Evolutionary conservation across 1,284 basidiomycete genomes (phyloP), one percentile per base, ranked within the genome.

Genomic region (Malassezia arunalokei): DNA sequence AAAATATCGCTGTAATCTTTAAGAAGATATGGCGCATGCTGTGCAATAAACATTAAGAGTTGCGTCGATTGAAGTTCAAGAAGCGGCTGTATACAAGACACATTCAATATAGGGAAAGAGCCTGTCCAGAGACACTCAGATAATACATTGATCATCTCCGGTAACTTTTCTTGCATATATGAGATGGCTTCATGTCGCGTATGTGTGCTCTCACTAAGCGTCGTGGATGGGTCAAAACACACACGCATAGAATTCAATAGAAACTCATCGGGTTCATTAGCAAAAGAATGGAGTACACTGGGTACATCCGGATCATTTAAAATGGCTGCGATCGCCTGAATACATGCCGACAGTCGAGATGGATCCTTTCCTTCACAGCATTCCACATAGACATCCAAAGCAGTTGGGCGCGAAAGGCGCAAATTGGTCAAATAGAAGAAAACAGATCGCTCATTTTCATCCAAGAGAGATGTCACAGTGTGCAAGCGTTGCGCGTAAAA

Each of bases 401-500:
- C 37, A 5, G 51, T 43, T 0, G 65, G 64, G 3, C 60, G 58
- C 3, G 42, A 9, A 24, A 53, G 48, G 39, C 60, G 63, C 42
- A 70, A 60, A 44, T 68, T 68, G n/a, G 82, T 82, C 51, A 88
- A 71, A 6, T 71, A 72, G 28, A 87, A 69, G 33, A 94, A 66
- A 0, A 78, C 76, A 43, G 79, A 80, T 39, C 82, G 75, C 0
- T 52, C 60, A 27, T 67, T 58, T 1, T 64, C 58, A 54, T 84
- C 81, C n/a, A 94, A 74, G 59, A 79, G 79, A 40, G 78, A 78
- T 78, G 89, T 83, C 1, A 84, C 83, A 17, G 79, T 78, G 14
- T 96, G 76, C 31, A 96, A 74, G 15, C 84, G 79, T 62, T 92
- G 87, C 0, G 85, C 86, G 90, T 90, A 96, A 1, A 78, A 79